phyloP scores from a whole-genome alignment of 129 eudicot genomes.

The Ambrosia trifida region DNA sequence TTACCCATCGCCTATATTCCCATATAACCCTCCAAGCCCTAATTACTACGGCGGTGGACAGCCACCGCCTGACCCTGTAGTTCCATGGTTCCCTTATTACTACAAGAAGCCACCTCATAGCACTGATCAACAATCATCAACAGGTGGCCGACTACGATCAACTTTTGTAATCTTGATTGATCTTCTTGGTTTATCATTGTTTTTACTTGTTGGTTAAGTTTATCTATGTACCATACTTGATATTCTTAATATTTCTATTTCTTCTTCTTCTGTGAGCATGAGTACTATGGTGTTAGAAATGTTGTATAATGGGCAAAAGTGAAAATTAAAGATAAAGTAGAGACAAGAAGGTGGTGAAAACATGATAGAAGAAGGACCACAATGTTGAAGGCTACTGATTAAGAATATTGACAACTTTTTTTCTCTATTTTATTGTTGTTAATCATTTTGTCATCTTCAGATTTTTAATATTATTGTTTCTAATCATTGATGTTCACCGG shows the following conservation, averaged over 20 bases:
- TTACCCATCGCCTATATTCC: conserved; percentile 41
- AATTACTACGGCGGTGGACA: conserved; percentile 33
- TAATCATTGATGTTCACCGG: conserved; percentile 31
- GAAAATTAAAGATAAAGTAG: conserved; percentile 4
- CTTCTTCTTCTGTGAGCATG: conserved; percentile 14
- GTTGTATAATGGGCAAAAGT: conserved; percentile 19
- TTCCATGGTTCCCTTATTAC: conserved; percentile 80
- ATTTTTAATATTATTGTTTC: neutral
- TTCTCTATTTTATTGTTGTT: conserved; percentile 27
- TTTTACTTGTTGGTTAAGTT: conserved; percentile 23
- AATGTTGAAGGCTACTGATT: neutral
- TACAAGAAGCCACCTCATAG: conserved; percentile 67
- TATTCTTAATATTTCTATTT: neutral
- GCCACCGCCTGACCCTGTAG: conserved; percentile 62
- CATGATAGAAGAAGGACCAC: conserved; percentile 26
- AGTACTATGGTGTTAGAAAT: conserved; percentile 18
- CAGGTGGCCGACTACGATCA: conserved; percentile 24
- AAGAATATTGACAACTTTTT: conserved; percentile 27
- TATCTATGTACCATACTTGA: neutral
- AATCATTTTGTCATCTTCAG: conserved; percentile 20
- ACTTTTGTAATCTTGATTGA: conserved; percentile 17
- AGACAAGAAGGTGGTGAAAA: conserved; percentile 16
- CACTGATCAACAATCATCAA: conserved; percentile 43
- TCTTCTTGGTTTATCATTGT: conserved; percentile 33
- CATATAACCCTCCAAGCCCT: conserved; percentile 56